Conservation (phyloP, 192 early-diverging fungal genomes). For the Gonapodya prolifera region DNA sequence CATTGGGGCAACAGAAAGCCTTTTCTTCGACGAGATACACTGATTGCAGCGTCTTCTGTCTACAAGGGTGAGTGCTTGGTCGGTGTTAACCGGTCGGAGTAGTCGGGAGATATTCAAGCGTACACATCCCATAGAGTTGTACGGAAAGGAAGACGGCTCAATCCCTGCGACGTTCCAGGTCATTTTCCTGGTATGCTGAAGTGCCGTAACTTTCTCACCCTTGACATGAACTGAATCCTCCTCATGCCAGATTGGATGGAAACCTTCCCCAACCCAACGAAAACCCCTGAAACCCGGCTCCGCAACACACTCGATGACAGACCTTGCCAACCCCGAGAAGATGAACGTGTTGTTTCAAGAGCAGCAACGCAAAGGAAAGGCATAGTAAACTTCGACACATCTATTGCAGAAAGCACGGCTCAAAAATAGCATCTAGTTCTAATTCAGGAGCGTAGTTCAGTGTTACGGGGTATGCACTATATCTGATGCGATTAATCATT, state of each 20-base stretch:
- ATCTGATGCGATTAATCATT: no score
- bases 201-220: not conserved
- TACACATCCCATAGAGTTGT: slow-evolving; percentile 43
- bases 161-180: slow-evolving; percentile 93
- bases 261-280: slow-evolving; percentile 71
- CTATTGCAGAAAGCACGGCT: no score
- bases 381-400: no score
- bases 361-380: no score
- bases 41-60: slow-evolving; percentile 70
- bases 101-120: not conserved
- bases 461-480: no score
- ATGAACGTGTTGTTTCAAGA: no score
- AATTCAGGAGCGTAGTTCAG: no score
- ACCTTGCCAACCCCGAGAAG: not conserved
- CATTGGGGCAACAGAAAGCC: slow-evolving; percentile 31
- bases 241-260: slow-evolving; percentile 76
- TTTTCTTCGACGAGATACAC: slow-evolving; percentile 65
- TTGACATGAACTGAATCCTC: slow-evolving; percentile 16
- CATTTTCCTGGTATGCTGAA: slow-evolving; percentile 34
- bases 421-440: no score
- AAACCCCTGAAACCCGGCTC: slow-evolving; percentile 72
- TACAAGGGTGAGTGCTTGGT: slow-evolving; percentile 57
- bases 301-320: slow-evolving; percentile 65
- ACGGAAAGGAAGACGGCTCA: slow-evolving; percentile 75
- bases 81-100: not conserved